phyloP scores from a whole-genome alignment of 306 rosid species.

The Cercis canadensis region DNA sequence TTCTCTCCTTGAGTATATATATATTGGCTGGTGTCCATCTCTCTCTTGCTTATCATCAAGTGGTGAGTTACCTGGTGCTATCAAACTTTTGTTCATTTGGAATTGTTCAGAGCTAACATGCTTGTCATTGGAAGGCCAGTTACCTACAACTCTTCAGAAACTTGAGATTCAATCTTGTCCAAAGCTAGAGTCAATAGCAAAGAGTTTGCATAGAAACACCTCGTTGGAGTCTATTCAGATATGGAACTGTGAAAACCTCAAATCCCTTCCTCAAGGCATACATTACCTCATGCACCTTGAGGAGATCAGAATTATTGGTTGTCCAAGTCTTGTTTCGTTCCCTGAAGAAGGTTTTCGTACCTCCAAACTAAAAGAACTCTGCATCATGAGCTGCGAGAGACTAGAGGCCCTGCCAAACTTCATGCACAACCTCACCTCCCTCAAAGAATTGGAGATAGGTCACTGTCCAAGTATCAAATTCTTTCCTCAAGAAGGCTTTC shows the following conservation, averaged over 20 bases:
- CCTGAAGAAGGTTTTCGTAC: conserved; percentile 13
- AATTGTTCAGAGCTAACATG: conserved; percentile 5
- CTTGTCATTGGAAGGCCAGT: conserved; percentile 7
- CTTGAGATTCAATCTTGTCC: neutral
- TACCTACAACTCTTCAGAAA: conserved; percentile 15
- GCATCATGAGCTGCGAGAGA: neutral
- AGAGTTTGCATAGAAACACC: conserved; percentile 16
- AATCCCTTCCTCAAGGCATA: conserved; percentile 21
- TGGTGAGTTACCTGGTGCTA: conserved; percentile 16
- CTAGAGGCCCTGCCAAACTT: conserved; percentile 9
- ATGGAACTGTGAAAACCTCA: conserved; percentile 32
- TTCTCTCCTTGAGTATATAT: conserved; percentile 15
- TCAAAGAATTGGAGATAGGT: neutral
- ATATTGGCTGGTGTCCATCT: conserved; percentile 22
- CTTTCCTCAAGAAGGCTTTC: conserved; percentile 23
- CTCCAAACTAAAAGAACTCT: neutral
- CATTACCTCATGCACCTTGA: conserved; percentile 19
- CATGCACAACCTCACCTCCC: conserved; percentile 25
- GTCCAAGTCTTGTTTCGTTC: conserved; percentile 16
- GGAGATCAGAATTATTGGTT: neutral
- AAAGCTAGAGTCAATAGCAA: conserved; percentile 18
- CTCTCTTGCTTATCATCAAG: conserved; percentile 16
- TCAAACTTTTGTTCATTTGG: conserved; percentile 31
- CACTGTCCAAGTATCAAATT: neutral
- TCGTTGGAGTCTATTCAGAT: conserved; percentile 30